Conservation (phyloP, 2,329 filamentous ascomycete genomes). For the Zasmidium angulare region DNA sequence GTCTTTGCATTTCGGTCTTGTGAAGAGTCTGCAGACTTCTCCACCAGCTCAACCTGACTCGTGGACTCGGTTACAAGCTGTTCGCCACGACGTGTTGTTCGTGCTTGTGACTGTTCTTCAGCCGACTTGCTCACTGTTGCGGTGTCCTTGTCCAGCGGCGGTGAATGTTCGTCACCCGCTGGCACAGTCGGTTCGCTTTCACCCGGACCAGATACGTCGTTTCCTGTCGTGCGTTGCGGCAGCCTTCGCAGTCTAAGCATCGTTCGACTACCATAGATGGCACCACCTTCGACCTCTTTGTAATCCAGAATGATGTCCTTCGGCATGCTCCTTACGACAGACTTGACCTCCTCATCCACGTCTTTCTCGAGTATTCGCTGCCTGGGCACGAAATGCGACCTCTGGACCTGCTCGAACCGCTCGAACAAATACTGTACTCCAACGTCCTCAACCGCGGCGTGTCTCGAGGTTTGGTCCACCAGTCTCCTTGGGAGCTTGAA, state of each 20-base stretch:
- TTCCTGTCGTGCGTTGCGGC: too few species aligned
- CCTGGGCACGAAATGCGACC: constrained; percentile 13
- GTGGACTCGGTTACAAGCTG: neutral
- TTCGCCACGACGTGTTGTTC: neutral
- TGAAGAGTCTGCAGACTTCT: constrained; percentile 1
- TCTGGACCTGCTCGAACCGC: constrained; percentile 29
- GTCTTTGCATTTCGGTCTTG: neutral
- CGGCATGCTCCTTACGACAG: constrained; percentile 2
- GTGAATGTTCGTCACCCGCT: neutral
- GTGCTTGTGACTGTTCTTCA: neutral
- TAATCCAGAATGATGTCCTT: constrained; percentile 12
- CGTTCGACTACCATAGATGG: constrained; percentile 16
- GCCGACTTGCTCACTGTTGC: neutral
- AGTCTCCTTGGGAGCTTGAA: constrained; percentile 23
- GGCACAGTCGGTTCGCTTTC: neutral
- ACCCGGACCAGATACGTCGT: neutral
- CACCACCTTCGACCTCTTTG: constrained; percentile 20
- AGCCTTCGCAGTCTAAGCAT: constrained; percentile 7
- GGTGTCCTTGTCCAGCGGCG: neutral
- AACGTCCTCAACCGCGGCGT: neutral
- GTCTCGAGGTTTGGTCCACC: neutral
- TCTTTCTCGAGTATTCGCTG: neutral
- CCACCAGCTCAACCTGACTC: neutral
- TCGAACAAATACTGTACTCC: constrained; percentile 29
- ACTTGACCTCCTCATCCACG: constrained; percentile 5